phyloP scores from a whole-genome alignment of 257 asterid genomes.

The Primulina eburnea region DNA sequence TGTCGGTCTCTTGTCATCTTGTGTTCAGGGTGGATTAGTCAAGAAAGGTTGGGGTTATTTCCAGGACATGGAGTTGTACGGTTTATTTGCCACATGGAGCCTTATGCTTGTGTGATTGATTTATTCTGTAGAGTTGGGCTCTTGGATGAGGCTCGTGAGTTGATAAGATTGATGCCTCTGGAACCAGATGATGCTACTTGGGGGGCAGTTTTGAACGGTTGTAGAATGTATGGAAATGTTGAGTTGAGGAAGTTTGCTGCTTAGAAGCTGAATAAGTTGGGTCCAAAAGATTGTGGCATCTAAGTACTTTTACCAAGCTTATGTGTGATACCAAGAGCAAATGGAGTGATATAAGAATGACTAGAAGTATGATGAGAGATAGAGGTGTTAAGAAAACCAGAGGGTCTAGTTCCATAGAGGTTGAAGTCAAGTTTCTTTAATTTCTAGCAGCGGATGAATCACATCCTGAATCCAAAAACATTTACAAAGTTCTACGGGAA shows the following conservation, averaged over 20 bases:
- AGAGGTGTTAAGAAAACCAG: conserved; percentile 63
- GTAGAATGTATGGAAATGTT: conserved; percentile 60
- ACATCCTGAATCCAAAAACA: conserved; percentile 46
- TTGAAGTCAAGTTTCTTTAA: conserved; percentile 60
- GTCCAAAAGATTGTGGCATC: conserved; percentile 72
- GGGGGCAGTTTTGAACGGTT: conserved; percentile 80
- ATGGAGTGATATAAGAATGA: conserved; percentile 64
- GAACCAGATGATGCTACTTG: conserved; percentile 73
- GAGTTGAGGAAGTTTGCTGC: conserved; percentile 73
- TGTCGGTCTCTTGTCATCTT: no score
- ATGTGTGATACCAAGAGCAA: conserved; percentile 61
- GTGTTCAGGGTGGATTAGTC: no score
- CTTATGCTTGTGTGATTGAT: conserved; percentile 71
- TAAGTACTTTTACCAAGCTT: conserved; percentile 63
- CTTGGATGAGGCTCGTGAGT: conserved; percentile 49
- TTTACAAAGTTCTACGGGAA: conserved; percentile 42
- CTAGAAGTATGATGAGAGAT: conserved; percentile 70
- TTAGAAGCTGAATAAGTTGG: conserved; percentile 55
- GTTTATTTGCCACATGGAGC: conserved; percentile 46
- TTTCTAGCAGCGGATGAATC: conserved; percentile 64
- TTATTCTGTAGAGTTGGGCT: conserved; percentile 69
- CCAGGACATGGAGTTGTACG: no score
- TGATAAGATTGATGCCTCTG: conserved; percentile 56
- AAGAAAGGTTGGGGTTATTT: no score
- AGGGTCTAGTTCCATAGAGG: conserved; percentile 71